Conservation (phyloP, 805 yeast genomes). For the Candida germanica region DNA sequence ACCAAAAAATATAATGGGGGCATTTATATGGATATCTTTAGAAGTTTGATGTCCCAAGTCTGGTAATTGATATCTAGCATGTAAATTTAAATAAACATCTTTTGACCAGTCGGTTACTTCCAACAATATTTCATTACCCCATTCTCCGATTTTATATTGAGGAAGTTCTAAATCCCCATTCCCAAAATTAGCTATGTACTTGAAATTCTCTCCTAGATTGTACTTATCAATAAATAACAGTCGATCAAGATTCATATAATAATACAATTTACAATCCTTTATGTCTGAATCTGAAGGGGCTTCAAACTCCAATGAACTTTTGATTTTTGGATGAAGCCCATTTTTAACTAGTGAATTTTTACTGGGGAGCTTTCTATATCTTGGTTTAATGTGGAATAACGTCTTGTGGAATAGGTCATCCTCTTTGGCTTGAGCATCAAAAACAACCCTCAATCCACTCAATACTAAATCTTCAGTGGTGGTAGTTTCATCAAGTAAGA, state of each 20-base stretch:
- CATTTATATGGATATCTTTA: slow-evolving; percentile 7
- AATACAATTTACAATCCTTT: slow-evolving; percentile 29
- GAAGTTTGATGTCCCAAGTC: slow-evolving; percentile 7
- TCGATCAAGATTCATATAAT: slow-evolving; percentile 29
- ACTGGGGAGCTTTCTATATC: slow-evolving; percentile 6
- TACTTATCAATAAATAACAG: slow-evolving; percentile 38
- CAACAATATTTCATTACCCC: slow-evolving; percentile 41
- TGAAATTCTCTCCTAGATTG: slow-evolving; percentile 25
- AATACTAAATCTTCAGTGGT: slow-evolving; percentile 33
- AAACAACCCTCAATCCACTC: slow-evolving; percentile 31
- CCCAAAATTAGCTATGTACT: slow-evolving; percentile 28
- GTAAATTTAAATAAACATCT: slow-evolving; percentile 28
- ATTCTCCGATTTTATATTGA: slow-evolving; percentile 30
- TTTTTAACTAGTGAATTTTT: slow-evolving; percentile 12
- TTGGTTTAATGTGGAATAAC: slow-evolving; percentile 40
- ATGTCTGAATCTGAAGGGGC: slow-evolving; percentile 22
- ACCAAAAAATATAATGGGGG: slow-evolving; percentile 29
- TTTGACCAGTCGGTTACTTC: slow-evolving; percentile 17
- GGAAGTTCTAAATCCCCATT: slow-evolving; percentile 38
- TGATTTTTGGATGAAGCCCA: slow-evolving; percentile 38
- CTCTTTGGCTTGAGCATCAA: slow-evolving; percentile 11
- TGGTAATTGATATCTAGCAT: slow-evolving; percentile 41
- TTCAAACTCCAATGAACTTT: slow-evolving; percentile 9
- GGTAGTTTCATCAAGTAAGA: slow-evolving; percentile 26
- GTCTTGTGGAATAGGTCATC: slow-evolving; percentile 31